phyloP scores from a whole-genome alignment of 768 basidiomycete genomes.

The Lactifluus pinguis region DNA sequence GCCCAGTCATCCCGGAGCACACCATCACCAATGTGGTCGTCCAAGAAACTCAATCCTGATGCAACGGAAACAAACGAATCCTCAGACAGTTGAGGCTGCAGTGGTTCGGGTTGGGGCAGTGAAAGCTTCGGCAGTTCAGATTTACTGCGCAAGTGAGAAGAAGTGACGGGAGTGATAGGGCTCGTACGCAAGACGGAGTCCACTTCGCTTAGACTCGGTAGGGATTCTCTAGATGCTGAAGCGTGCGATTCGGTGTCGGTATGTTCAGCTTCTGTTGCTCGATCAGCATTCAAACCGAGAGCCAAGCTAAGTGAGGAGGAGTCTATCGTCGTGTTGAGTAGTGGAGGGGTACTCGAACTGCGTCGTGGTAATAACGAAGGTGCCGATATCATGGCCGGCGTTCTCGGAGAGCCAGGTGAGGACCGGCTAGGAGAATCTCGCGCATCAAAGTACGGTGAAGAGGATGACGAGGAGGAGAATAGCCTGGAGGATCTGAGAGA shows the following conservation, averaged over 20 bases:
- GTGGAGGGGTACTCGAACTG: slow-evolving; percentile 41
- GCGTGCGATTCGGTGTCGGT: not conserved
- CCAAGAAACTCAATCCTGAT: slow-evolving; percentile 33
- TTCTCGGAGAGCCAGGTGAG: slow-evolving; percentile 6
- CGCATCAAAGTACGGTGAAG: slow-evolving; percentile 32
- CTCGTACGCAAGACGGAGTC: not conserved
- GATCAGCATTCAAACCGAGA: slow-evolving; percentile 16
- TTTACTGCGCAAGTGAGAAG: not conserved
- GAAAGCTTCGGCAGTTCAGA: slow-evolving; percentile 6
- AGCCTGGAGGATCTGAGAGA: slow-evolving; percentile 30
- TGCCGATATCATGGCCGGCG: slow-evolving; percentile 26
- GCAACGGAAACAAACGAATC: slow-evolving; percentile 31
- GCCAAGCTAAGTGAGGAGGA: slow-evolving; percentile 37
- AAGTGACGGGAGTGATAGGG: slow-evolving; percentile 10
- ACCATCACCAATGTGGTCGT: slow-evolving; percentile 22
- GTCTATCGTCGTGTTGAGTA: slow-evolving; percentile 55
- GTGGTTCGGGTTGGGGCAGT: slow-evolving; percentile 11
- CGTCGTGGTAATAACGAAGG: slow-evolving; percentile 42
- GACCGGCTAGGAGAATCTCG: slow-evolving; percentile 18
- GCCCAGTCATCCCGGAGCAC: slow-evolving; percentile 57
- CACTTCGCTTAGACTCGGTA: not conserved
- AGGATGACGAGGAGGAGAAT: slow-evolving; percentile 27
- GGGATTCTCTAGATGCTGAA: not conserved
- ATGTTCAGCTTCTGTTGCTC: slow-evolving; percentile 21
- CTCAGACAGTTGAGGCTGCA: slow-evolving; percentile 19